Evolutionary conservation across 805 yeast species (phyloP), one percentile per base, ranked within the genome.

Genomic region (Pichia membranifaciens): DNA sequence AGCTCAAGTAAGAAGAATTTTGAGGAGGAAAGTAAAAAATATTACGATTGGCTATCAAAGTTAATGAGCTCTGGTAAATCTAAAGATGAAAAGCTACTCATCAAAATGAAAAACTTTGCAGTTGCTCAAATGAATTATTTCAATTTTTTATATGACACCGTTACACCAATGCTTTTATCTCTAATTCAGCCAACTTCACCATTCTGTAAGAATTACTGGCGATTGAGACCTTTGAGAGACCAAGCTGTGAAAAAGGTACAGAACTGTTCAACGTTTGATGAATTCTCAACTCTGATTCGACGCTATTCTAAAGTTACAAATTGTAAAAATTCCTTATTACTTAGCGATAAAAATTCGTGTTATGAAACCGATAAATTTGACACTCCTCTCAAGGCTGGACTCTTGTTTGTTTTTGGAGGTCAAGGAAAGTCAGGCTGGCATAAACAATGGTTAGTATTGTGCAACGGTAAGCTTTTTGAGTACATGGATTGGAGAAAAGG

Each of bases 401-500:
- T 79, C 12, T 59, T 81, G n/a, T 79, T 75, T 56, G 71, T 78
- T 2, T 66, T 76, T 33, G 81, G 82, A 0, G 84, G 83, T 0
- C 79, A 76, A 48, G 79, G 81, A 0, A 76, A 76, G 50, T 76
- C 70, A 20, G 83, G 84, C 3, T 89, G 96, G 96, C 95, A 87
- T 62, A 87, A 87, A 57, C 89, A 84, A 61, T 86, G 95, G 90
- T 85, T 88, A 0, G 86, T 81, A 0, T 68, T 87, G 43, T 74
- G 76, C 13, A 76, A 79, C n/a, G 89, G 91, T 2, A 75, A 72
- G 49, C 66, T 88, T 37, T 70, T 73, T 38, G 93, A 87, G 58
- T 87, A 76, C 59, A 73, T 83, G 39, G 89, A 87, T 64, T 88
- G 95, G 93, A 76, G 90, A 55, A 77, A 73, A 47, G 87, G 87